These are phyloP conservation scores for Boletus reticuloceps DNA, from an alignment of 768 basidiomycete genomes.

Conservation along the genomic window DNA sequence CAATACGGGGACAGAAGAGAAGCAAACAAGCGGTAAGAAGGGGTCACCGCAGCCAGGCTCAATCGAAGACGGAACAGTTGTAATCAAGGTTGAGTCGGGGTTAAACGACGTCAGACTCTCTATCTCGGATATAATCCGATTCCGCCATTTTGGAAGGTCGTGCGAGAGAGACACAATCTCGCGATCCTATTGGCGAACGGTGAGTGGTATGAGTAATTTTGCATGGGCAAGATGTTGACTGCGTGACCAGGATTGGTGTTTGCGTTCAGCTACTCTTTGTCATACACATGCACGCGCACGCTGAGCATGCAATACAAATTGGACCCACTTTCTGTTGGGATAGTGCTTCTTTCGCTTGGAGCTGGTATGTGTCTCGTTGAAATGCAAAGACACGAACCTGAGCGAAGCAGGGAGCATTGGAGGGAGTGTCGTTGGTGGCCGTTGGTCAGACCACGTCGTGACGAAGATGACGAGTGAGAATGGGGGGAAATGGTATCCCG, in stretches of 20 bases:
- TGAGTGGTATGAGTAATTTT: neutral
- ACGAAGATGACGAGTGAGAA: conserved; percentile 40
- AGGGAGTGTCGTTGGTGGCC: conserved; percentile 57
- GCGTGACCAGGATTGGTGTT: conserved; percentile 57
- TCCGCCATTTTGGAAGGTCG: conserved; percentile 54
- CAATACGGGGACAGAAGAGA: conserved; percentile 8
- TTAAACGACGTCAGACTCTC: conserved; percentile 47
- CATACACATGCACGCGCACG: conserved; percentile 74
- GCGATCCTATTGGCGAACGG: conserved; percentile 46
- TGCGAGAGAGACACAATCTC: conserved; percentile 66
- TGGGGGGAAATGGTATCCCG: conserved; percentile 53
- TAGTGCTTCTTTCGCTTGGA: conserved; percentile 76
- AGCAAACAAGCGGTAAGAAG: conserved; percentile 14
- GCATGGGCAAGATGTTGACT: conserved; percentile 5
- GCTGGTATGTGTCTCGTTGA: conserved; percentile 42
- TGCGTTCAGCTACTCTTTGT: conserved; percentile 65
- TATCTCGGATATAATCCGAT: conserved; percentile 73
- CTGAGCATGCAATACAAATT: conserved; percentile 63
- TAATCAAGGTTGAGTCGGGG: conserved; percentile 10
- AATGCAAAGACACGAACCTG: neutral
- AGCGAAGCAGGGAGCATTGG: conserved; percentile 40
- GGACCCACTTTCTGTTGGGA: conserved; percentile 65
- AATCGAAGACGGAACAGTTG: conserved; percentile 23
- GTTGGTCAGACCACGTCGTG: conserved; percentile 55
- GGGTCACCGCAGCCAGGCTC: conserved; percentile 9